Evolutionary conservation across 2,329 filamentous ascomycete species (phyloP), one percentile per base, ranked within the genome.

Genomic region (Rhinocladiella mackenziei): DNA sequence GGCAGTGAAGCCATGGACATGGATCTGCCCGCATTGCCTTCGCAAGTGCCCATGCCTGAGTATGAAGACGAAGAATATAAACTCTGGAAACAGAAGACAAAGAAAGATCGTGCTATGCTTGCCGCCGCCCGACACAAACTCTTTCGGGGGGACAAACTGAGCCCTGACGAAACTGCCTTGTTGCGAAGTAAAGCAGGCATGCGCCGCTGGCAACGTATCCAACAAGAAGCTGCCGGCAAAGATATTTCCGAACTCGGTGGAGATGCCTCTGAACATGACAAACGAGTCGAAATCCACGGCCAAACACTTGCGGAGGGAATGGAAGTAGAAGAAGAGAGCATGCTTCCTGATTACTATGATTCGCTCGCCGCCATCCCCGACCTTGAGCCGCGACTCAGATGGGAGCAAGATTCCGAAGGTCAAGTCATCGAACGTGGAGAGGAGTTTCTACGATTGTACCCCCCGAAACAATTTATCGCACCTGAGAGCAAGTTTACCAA

Each of bases 61-160:
- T 81, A 94, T 56, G 89, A 97, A 57, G 89, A 97, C 46, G 70
- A 77, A 2, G 91, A 96, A 61, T 95, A 92, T 69, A 94, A 94
- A 63, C 86, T 92, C 25, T 98, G 94, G 92, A 98, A 97, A 69
- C 91, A 97, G 65, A 88, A 95, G 29, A 98, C 92, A 2, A 97
- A 97, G 68, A 96, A 92, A 62, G 89, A 95, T 59, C 83, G 92
- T 51, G 92, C 92, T 3, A 71, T 84, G 17, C 80, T 91, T 40
- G 85, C 92, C 47, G 88, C 89, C 53, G 87, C 95, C 62, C 80
- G 92, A 22, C 83, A 89, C 64, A 79, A 85, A 28, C 77, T 98
- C 10, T 95, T 98, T 68, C 84, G 84, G 50, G 85, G 84, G 38
- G 83, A 89, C 58, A 86, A 82, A 58, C 73, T 98, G 37, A 94